Conservation (phyloP, 2,329 filamentous ascomycete genomes). For the Periconia macrospinosa region DNA sequence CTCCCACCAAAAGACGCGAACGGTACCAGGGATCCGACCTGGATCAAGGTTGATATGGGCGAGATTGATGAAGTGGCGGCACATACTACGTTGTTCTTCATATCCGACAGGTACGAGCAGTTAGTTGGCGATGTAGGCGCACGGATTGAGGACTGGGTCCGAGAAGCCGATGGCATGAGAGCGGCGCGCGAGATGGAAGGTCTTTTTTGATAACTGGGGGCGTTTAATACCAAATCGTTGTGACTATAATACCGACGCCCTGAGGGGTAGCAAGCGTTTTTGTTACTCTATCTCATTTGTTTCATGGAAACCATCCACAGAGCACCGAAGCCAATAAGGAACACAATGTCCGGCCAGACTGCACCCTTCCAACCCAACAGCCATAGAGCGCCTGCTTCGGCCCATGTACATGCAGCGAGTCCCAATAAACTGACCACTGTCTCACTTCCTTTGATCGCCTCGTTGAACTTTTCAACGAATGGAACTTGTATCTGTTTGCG, state of each 20-base stretch:
- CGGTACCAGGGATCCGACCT: conserved; percentile 67
- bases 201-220: neutral
- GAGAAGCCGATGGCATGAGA: conserved; percentile 55
- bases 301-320: neutral
- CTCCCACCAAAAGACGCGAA: conserved; percentile 62
- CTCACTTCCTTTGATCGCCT: conserved; percentile 38
- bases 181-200: conserved; percentile 30
- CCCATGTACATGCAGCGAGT: conserved; percentile 23
- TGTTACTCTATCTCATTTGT: too few species aligned
- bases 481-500: conserved; percentile 35
- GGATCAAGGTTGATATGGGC: conserved; percentile 80
- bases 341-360: neutral
- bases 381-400: conserved; percentile 18
- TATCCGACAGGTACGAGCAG: conserved; percentile 71
- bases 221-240: too few species aligned
- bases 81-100: conserved; percentile 79
- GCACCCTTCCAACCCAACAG: conserved; percentile 4
- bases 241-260: too few species aligned
- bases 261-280: too few species aligned
- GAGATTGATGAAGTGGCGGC: conserved; percentile 83
- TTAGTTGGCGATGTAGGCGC: conserved; percentile 75
- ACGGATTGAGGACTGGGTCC: conserved; percentile 70
- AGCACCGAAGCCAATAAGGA: neutral
- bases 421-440: conserved; percentile 27
- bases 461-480: conserved; percentile 41